phyloP scores from a whole-genome alignment of 352 stramenopile species.

The Peronospora farinosa region DNA sequence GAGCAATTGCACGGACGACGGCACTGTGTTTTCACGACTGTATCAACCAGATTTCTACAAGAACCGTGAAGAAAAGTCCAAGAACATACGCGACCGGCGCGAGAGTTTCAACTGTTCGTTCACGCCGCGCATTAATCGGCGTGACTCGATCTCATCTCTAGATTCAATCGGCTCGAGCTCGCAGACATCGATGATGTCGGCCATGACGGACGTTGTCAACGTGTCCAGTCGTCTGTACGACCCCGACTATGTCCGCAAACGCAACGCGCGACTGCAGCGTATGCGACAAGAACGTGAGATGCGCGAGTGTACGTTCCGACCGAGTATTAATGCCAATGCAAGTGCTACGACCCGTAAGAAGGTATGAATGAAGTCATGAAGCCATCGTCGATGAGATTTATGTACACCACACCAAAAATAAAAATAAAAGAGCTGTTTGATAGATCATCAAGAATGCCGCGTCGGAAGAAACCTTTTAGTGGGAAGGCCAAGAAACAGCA shows the following conservation, averaged over 20 bases:
- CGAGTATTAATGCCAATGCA: conserved; percentile 52
- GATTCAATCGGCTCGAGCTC: conserved; percentile 59
- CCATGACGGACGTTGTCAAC: conserved; percentile 72
- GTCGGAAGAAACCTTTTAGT: conserved; percentile 77
- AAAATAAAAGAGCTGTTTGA: not conserved
- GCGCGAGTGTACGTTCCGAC: conserved; percentile 72
- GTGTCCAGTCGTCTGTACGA: conserved; percentile 81
- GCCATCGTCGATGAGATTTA: conserved; percentile 19
- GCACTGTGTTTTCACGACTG: conserved; percentile 72
- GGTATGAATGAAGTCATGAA: conserved; percentile 27
- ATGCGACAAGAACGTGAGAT: conserved; percentile 76
- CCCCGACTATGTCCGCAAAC: conserved; percentile 76
- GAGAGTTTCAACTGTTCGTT: conserved; percentile 60
- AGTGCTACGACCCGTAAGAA: conserved; percentile 26
- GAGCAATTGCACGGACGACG: conserved; percentile 69
- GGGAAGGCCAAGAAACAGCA: conserved; percentile 87
- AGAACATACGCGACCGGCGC: conserved; percentile 54
- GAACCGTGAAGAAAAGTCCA: conserved; percentile 64
- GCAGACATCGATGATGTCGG: conserved; percentile 54
- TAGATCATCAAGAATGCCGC: conserved; percentile 30
- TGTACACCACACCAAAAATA: conserved; percentile 13
- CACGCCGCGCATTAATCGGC: conserved; percentile 48
- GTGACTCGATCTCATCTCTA: conserved; percentile 51
- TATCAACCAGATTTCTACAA: conserved; percentile 85
- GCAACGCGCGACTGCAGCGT: conserved; percentile 64